Base-by-base conservation (phyloP, 257 asterid genomes). In the Ligustrum vulgare region DNA sequence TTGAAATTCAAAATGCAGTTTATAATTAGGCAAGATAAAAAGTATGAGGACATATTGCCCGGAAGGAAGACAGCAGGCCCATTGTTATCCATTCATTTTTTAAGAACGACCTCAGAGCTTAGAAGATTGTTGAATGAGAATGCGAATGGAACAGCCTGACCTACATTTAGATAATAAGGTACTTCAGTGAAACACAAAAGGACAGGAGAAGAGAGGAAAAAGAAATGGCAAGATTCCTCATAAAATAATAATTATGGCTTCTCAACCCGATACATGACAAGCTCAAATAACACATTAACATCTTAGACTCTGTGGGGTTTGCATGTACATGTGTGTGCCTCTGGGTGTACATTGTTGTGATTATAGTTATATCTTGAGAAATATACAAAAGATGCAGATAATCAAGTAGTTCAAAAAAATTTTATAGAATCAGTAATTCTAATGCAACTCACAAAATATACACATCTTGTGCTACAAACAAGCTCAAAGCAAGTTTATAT, bases 201-300 rank as follows among this genome's bases (percentile, higher is more conserved):
- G 47, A 10, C 4, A 15, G 47, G 15, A 2, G 10, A 10, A 51
- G 16, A 41, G 3, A 9, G 2, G 16, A 18, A 25, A 41, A 33
- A 69, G 36, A 72, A 22, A 51, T 35, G 35, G 20, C 58, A 45
- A 36, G 22, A 64, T 69, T 3, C 64, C 47, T 69, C 60, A 49
- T 15, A 18, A 47, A 37, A 41, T 20, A 37, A 64, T 63, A 13
- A 49, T 49, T 18, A 49, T 18, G 32, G 35, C 18, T 18, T 66
- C 33, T n/a, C 32, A 74, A 49, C 60, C 49, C 16, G 60, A 49
- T 16, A 49, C 16, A 16, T 43, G 23, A 49, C 23, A 16, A 67
- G 75, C 34, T 58, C 32, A 35, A 13, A 74, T 3, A 54, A 70
- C 34, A 49, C 9, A 82, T 10, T 41, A 67, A 60, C 65, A 22